Base-by-base conservation (phyloP, 1,284 basidiomycete species). In the Cutaneotrichosporon daszewskae region DNA sequence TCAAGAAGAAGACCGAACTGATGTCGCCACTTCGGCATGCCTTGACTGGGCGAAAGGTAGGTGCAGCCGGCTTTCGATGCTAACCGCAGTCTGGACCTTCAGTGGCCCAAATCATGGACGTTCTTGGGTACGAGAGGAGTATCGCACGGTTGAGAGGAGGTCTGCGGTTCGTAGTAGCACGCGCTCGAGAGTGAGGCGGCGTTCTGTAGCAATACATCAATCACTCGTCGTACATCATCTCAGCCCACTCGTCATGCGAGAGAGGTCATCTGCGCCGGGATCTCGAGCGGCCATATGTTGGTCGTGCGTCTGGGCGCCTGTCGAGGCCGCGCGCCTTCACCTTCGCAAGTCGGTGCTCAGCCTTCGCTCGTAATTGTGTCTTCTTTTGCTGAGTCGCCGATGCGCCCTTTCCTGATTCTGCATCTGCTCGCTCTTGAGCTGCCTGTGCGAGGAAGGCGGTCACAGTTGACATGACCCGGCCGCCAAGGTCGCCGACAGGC, bases 11-110 rank as follows among this genome's bases (percentile, higher is more conserved):
- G 42, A 42, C 45, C 43, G 57, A 73, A 13, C 78, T 85, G 49
- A 82, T 88, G 79, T 82, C 77, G 2, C 77, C 80, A 0, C 64
- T 91, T 32, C 72, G 90, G 37, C 79, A 86, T 57, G 84, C 83
- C 3, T 66, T 92, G 50, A 89, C 84, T 0, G 87, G 82, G 1
- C 78, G 16, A 16, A 31, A 31, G 28, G 28, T 31, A 31, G 14
- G 28, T n/a, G 7, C 14, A 9, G n/a, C n/a, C 28, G 6, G 28
- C 28, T 31, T 27, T 27, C 9, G 28, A 6, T 31, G 8, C 28
- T 31, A 31, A 31, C 14, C 13, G 5, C 28, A 31, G 28, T 43
- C 54, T 36, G 64, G 63, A 5, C 61, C 63, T 1, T 56, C 57
- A 32, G 46, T 65, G 5, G 59, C 65, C 1, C 51, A 53, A 13